These are phyloP conservation scores for Stemphylium beticola DNA, from an alignment of 2,329 filamentous ascomycete species.

Conservation along the genomic window DNA sequence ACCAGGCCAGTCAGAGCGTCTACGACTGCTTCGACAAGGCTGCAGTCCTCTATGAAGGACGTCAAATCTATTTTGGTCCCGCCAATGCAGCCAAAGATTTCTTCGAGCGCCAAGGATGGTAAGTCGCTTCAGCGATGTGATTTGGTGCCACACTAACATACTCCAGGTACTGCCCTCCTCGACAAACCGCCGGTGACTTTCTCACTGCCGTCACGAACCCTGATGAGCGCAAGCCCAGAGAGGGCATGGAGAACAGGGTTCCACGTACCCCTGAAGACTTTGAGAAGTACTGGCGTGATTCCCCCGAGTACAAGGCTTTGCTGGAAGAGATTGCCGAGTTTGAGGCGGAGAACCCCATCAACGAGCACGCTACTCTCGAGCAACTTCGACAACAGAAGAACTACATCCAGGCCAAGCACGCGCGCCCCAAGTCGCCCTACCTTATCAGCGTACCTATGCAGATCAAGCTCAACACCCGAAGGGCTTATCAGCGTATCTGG, in stretches of 20 bases:
- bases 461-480: conserved; percentile 37
- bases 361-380: conserved; percentile 43
- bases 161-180: conserved; percentile 60
- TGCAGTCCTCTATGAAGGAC: conserved; percentile 75
- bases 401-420: conserved; percentile 59
- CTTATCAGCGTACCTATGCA: conserved; percentile 61
- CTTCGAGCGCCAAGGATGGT: conserved; percentile 73
- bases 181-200: conserved; percentile 77
- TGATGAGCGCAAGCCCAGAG: conserved; percentile 50
- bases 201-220: conserved; percentile 71
- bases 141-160: neutral
- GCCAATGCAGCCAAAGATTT: conserved; percentile 65
- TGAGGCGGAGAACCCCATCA: conserved; percentile 55
- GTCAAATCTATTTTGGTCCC: conserved; percentile 77
- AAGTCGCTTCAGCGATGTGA: neutral
- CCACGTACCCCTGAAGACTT: conserved; percentile 59
- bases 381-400: conserved; percentile 56
- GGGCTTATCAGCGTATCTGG: conserved; percentile 45
- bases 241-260: conserved; percentile 53
- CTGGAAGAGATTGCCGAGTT: conserved; percentile 59
- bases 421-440: conserved; percentile 63
- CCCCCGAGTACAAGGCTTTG: conserved; percentile 52
- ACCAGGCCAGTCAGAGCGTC: conserved; percentile 58
- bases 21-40: conserved; percentile 76
- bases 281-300: conserved; percentile 59